Evolutionary conservation across 129 eudicot genomes (phyloP).

Genomic region (Apium graveolens): DNA sequence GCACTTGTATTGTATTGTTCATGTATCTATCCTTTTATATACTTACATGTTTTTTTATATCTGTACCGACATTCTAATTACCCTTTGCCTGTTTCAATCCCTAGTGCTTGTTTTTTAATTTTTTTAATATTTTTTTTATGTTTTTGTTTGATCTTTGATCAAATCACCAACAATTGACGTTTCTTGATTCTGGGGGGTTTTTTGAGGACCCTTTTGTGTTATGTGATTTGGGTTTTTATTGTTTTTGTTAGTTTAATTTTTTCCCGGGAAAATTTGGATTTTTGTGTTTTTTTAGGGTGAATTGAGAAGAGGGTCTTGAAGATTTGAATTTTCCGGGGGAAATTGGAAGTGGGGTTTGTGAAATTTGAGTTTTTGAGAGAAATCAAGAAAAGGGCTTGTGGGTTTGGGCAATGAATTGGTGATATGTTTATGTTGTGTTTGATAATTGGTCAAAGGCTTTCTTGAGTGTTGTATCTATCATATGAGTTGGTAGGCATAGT

Average conservation of each 20-base stretch:
- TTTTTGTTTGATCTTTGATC: background rate
- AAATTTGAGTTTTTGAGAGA: conserved; percentile 3
- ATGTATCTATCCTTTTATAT: background rate
- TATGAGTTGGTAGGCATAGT: background rate
- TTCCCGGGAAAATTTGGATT: conserved; percentile 9
- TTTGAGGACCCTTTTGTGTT: background rate
- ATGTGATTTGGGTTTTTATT: conserved; percentile 4
- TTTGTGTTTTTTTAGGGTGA: conserved; percentile 3
- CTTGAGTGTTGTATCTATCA: background rate
- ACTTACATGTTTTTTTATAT: background rate
- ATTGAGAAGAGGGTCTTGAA: conserved; percentile 15
- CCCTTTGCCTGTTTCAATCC: background rate
- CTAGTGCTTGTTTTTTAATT: background rate
- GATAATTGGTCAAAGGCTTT: background rate
- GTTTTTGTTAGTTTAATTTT: background rate
- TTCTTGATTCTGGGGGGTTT: conserved; percentile 9
- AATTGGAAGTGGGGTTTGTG: conserved; percentile 15
- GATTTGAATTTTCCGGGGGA: conserved; percentile 22
- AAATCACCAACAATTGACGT: background rate
- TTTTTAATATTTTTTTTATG: background rate
- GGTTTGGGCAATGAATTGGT: background rate
- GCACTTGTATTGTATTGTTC: background rate
- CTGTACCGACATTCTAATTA: conserved; percentile 9
- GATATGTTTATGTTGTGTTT: background rate
- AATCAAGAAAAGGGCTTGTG: conserved; percentile 8